Base-by-base conservation (phyloP, 768 basidiomycete genomes). In the Pleurotus djamor region DNA sequence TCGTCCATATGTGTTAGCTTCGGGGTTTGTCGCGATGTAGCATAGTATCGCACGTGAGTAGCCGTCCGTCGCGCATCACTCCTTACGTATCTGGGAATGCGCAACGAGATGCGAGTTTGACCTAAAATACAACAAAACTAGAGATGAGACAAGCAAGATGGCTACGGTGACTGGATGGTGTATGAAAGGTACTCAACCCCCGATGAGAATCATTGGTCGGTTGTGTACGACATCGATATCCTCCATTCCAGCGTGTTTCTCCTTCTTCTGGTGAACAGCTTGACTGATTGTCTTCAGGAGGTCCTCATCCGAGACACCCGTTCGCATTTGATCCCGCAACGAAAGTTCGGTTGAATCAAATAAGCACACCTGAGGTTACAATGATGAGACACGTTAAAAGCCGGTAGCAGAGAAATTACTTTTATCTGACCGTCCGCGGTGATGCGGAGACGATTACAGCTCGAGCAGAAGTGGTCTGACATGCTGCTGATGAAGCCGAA, bases 341-440 rank as follows among this genome's bases (percentile, higher is more conserved):
- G 92, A 92, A 17, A 96, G 80, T 65, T 94, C 91, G 59, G 88
- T 88, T 0, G 89, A 84, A 64, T 93, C 92, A 64, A 94, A 95
- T 43, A 96, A 74, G 70, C 92, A 95, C 41, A 95, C 92, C 92
- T 93, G 65, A 12, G 7, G 17, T 47, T 10, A 52, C 6, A 37
- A 12, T 54, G 16, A 52, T 58, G 61, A 36, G 36, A 58, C 21
- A 17, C 1, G 21, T 1, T 28, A 28, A 58, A 50, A 10, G 21
- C 28, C 5, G 32, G 3, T 48, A 5, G 2, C 21, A 17, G 21
- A 48, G 49, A 33, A 28, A 33, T 61, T 62, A 83, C 92, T 81
- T 96, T 96, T 64, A 96, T 91, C 68, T 94, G 85, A 5, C 94
- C 93, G 65, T 96, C 93, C 10, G 92, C 89, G n/a, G 91, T 94